phyloP scores from a whole-genome alignment of 2,329 filamentous ascomycete species.

The Fusarium sp. region DNA sequence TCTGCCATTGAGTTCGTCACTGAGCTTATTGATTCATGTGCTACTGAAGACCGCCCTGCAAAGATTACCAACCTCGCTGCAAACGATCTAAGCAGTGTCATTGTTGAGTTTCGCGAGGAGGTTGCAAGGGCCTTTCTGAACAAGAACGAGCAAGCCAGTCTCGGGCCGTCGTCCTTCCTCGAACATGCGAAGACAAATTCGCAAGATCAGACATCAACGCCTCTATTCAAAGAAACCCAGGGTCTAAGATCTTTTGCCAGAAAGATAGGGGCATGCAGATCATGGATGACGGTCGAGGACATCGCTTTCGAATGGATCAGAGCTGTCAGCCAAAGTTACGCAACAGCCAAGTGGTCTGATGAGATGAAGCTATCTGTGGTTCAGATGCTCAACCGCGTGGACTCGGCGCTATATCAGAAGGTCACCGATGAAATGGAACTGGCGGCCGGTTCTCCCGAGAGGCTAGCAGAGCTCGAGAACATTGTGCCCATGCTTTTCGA shows the following conservation, averaged over 20 bases:
- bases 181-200: conserved; percentile 70
- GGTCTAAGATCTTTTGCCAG: conserved; percentile 65
- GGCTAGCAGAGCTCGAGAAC: conserved; percentile 52
- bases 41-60: conserved; percentile 61
- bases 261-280: conserved; percentile 54
- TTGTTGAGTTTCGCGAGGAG: conserved; percentile 65
- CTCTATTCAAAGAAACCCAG: conserved; percentile 63
- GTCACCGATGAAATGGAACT: conserved; percentile 57
- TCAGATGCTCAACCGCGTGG: conserved; percentile 65
- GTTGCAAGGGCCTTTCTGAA: conserved; percentile 63
- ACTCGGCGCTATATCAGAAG: conserved; percentile 63
- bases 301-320: conserved; percentile 69
- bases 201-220: conserved; percentile 60
- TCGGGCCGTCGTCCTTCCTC: conserved; percentile 70
- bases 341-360: conserved; percentile 67
- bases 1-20: conserved; percentile 57
- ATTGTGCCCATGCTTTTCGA: conserved; percentile 70
- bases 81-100: conserved; percentile 60
- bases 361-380: conserved; percentile 66
- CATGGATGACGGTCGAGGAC: conserved; percentile 67
- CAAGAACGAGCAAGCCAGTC: conserved; percentile 63
- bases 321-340: conserved; percentile 62
- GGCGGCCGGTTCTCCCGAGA: conserved; percentile 38
- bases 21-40: conserved; percentile 64
- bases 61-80: conserved; percentile 61